Conservation (phyloP, 164 flowering plant species). For the Chimonanthus praecox region DNA sequence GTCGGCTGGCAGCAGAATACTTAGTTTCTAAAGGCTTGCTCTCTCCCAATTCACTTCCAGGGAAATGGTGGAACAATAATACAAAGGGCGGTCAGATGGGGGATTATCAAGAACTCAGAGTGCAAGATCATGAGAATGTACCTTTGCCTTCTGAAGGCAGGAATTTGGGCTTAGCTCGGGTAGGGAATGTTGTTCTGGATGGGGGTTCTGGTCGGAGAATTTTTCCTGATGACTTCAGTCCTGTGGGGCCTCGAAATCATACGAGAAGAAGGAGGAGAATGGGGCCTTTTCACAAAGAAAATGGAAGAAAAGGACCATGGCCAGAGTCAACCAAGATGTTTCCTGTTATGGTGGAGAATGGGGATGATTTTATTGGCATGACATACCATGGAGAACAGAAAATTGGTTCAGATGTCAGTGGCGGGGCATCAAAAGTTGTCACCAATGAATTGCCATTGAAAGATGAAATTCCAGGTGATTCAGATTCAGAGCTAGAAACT, state of each 20-base stretch:
- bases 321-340: constrained; percentile 35
- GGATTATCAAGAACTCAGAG: constrained; percentile 34
- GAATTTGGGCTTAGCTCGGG: constrained; percentile 45
- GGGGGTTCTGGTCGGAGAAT: constrained; percentile 40
- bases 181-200: constrained; percentile 41
- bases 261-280: constrained; percentile 47
- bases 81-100: constrained; percentile 33
- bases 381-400: constrained; percentile 25
- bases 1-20: constrained; percentile 85
- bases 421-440: constrained; percentile 21
- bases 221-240: constrained; percentile 37
- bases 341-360: constrained; percentile 33
- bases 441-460: constrained; percentile 23
- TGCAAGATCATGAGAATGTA: constrained; percentile 34
- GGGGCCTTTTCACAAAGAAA: constrained; percentile 40
- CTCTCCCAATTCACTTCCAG: constrained; percentile 49
- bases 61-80: constrained; percentile 47
- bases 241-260: constrained; percentile 22
- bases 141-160: constrained; percentile 42
- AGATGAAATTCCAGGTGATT: constrained; percentile 23
- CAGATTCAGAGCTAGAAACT: constrained; percentile 31
- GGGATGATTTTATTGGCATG: constrained; percentile 28
- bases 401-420: constrained; percentile 20
- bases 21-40: constrained; percentile 76
- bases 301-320: constrained; percentile 46